Evolutionary conservation across 768 basidiomycete species (phyloP).

Genomic region (Suillus alpinus): DNA sequence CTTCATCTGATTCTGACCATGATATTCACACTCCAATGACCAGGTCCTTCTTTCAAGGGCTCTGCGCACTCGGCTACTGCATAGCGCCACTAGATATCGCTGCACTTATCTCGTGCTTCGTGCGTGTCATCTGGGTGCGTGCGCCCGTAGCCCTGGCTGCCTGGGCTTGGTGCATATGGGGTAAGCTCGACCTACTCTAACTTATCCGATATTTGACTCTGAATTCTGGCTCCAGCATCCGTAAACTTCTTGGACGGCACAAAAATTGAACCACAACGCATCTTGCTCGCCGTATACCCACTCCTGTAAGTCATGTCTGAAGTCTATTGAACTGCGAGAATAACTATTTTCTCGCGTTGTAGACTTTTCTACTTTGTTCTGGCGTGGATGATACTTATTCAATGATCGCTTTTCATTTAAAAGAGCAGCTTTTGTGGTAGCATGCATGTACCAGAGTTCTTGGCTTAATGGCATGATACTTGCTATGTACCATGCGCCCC

Average conservation of each 20-base stretch:
- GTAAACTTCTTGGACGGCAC: slow-evolving; percentile 96
- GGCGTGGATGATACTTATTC: slow-evolving; percentile 96
- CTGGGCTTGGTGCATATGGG: slow-evolving; percentile 98
- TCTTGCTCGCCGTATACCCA: slow-evolving; percentile 94
- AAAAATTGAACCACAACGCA: slow-evolving; percentile 86
- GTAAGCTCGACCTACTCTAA: slow-evolving; percentile 42
- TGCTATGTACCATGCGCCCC: neutral
- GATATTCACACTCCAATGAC: neutral
- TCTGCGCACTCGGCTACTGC: slow-evolving; percentile 94
- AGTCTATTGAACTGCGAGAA: neutral
- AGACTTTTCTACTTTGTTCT: slow-evolving; percentile 93
- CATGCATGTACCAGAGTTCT: neutral
- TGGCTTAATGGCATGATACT: neutral
- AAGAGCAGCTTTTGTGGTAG: neutral
- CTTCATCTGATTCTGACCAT: neutral
- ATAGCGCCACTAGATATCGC: slow-evolving; percentile 91
- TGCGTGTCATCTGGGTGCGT: slow-evolving; percentile 82
- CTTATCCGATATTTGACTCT: slow-evolving; percentile 4
- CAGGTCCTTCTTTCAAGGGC: slow-evolving; percentile 93
- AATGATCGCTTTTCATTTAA: slow-evolving; percentile 37
- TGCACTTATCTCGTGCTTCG: slow-evolving; percentile 81
- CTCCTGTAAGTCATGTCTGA: slow-evolving; percentile 58
- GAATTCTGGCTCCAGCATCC: slow-evolving; percentile 53
- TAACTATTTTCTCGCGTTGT: slow-evolving; percentile 4
- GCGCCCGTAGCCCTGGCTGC: slow-evolving; percentile 82